Percentiles rank a stretch among this genome's conserved stretches.
These are phyloP conservation scores for Aureobasidium pullulans DNA, from an alignment of 2,329 filamentous ascomycete genomes.

Conservation along the genomic window DNA sequence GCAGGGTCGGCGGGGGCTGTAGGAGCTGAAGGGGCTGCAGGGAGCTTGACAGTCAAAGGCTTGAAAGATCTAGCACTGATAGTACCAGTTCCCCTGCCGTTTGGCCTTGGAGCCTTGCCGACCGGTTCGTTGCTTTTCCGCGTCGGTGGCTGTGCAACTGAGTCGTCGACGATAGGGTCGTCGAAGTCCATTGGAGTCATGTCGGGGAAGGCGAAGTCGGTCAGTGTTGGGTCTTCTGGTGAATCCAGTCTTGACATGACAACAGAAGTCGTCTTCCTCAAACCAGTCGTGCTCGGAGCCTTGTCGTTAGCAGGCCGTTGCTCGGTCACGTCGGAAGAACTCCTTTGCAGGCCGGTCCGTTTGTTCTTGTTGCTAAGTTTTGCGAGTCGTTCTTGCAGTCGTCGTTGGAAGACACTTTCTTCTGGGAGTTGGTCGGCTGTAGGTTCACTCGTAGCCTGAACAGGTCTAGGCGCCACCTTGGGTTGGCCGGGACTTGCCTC, in stretches of 20 bases:
- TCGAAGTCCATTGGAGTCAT: background rate
- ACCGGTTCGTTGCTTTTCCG: background rate
- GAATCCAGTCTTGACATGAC: background rate
- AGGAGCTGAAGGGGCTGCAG: no score
- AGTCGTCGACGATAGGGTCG: background rate
- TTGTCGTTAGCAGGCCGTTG: background rate
- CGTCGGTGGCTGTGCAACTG: background rate
- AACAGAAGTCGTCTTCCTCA: background rate
- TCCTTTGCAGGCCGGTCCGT: background rate
- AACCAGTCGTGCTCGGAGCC: background rate
- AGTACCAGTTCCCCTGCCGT: background rate
- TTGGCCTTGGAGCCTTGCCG: background rate
- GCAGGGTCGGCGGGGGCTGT: background rate
- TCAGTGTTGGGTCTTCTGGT: slow-evolving; percentile 13
- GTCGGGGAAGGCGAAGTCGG: background rate
- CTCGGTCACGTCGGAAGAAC: slow-evolving; percentile 11
- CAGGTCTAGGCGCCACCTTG: background rate
- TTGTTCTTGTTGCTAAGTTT: slow-evolving; percentile 22
- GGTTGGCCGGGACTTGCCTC: background rate
- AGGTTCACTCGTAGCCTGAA: background rate
- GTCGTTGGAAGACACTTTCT: slow-evolving; percentile 16
- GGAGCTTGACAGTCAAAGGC: slow-evolving; percentile 18
- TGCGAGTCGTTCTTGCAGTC: slow-evolving; percentile 24
- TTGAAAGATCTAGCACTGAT: slow-evolving; percentile 25
- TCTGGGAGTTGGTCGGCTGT: slow-evolving; percentile 4